A percentile compares a stretch with the other conserved stretches of the same genome.
These are phyloP conservation scores for Fraxinus velutina DNA, from an alignment of 305 asterid species.

Conservation along the genomic window DNA sequence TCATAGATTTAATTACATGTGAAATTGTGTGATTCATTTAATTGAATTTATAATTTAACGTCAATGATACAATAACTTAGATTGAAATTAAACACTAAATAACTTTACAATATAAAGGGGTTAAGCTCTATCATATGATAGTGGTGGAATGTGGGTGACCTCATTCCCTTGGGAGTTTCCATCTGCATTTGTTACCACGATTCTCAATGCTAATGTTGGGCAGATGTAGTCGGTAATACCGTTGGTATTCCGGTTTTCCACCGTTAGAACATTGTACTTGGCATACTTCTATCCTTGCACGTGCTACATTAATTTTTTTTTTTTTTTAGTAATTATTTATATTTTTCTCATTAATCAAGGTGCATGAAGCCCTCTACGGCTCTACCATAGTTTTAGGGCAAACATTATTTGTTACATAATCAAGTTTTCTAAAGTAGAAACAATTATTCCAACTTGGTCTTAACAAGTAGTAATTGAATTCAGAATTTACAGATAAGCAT, in stretches of 20 bases:
- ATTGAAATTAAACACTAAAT: too few relatives aligned
- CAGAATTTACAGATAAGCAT: neutral
- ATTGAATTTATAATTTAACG: too few relatives aligned
- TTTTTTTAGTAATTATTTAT: neutral
- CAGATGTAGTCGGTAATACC: slow-evolving; percentile 29
- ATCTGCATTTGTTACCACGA: neutral
- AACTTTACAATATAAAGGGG: too few relatives aligned
- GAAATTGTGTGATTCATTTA: too few relatives aligned
- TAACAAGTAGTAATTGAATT: neutral
- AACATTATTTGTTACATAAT: neutral
- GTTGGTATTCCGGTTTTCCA: slow-evolving; percentile 16
- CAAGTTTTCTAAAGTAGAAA: neutral
- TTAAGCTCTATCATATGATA: neutral
- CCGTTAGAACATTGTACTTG: slow-evolving; percentile 39
- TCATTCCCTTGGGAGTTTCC: neutral
- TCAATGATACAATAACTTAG: too few relatives aligned
- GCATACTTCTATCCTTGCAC: slow-evolving; percentile 21
- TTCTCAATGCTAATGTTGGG: slow-evolving; percentile 11
- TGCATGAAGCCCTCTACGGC: slow-evolving; percentile 27
- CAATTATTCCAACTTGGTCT: neutral
- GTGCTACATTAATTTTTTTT: slow-evolving; percentile 19
- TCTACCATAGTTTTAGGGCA: slow-evolving; percentile 8
- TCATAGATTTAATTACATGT: too few relatives aligned
- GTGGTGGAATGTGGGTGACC: neutral
- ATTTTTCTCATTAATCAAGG: slow-evolving; percentile 26